Base-by-base conservation (phyloP, 169 alveolate genomes). In the Cryptosporidium ubiquitum region DNA sequence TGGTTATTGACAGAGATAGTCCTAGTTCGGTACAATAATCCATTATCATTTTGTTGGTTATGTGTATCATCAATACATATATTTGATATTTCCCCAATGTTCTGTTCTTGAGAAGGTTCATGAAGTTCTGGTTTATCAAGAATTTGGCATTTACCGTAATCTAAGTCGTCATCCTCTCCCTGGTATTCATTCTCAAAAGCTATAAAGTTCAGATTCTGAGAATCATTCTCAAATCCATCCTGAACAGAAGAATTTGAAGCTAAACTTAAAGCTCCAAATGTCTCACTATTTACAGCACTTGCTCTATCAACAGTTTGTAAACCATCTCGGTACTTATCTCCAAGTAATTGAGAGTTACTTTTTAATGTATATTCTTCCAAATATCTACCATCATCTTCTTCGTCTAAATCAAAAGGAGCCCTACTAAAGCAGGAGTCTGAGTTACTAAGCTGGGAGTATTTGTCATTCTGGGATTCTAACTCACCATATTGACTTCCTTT, bases 21-120 rank as follows among this genome's bases (percentile, higher is more conserved):
- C 39, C 64, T 79, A 3, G 89, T 79, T 79, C 89, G 51, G 55
- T 79, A 79, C 23, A 79, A 31, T 47, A 79, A 33, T 37, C 89
- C 89, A 47, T 79, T 37, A 26, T 79, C 86, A 35, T 61, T 52
- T 44, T 12, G 44, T 70, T 7, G 66, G 12, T 9, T 44, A 2
- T 47, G 55, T 14, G 12, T 12, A 26, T 55, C 66, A 16, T 55
- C 35, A 23, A 55, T 26, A 26, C 20, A 55, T 26, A 26, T 55
- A 26, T 10, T 26, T 55, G 66, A 35, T 7, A 26, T 2, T 55
- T 55, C 66, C 20, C 9, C 66, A 7, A 23, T 26, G 16, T 20
- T 51, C 20, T 10, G 66, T 55, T n/a, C 66, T 20, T 31, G 37
- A 23, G 37, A 26, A 26, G 66, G 10, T 9, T 55, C 66, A 4